Conservation (phyloP, 169 alveolate genomes). For the Cryptosporidium parvum region DNA sequence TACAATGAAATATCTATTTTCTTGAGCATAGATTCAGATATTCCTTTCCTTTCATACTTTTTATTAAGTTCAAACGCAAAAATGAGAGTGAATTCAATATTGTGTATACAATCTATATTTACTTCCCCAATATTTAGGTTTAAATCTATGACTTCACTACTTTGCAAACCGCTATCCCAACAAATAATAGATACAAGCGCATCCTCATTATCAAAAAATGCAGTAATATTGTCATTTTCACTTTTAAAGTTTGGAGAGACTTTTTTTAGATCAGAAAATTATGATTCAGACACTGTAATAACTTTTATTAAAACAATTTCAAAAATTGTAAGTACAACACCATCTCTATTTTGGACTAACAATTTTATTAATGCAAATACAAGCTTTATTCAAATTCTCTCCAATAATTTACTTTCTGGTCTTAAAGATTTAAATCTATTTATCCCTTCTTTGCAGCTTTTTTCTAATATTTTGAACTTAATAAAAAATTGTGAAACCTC, state of each 20-base stretch:
- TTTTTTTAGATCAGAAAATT: not conserved
- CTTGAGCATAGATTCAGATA: not conserved
- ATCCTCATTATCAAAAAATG: conserved; percentile 21
- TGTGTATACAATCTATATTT: conserved; percentile 65
- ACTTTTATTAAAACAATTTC: conserved; percentile 43
- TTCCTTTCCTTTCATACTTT: conserved; percentile 43
- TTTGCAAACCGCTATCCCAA: not conserved
- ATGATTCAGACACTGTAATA: conserved; percentile 15
- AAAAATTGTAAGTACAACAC: conserved; percentile 35
- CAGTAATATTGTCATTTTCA: not conserved
- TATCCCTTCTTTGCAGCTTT: conserved; percentile 53
- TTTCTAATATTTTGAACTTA: conserved; percentile 29
- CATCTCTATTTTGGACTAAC: conserved; percentile 40
- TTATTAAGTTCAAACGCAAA: conserved; percentile 40
- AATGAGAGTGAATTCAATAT: conserved; percentile 17
- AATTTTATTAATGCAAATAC: conserved; percentile 2
- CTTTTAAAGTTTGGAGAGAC: conserved; percentile 26
- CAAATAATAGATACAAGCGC: conserved; percentile 24
- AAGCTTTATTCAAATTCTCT: conserved; percentile 18
- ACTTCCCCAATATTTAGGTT: conserved; percentile 50
- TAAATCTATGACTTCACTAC: conserved; percentile 23
- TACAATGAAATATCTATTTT: not conserved
- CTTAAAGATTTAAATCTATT: conserved; percentile 14
- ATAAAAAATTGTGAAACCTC: conserved; percentile 11
- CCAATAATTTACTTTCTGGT: conserved; percentile 1